A percentile compares a stretch with the other conserved stretches of the same genome.
These are phyloP conservation scores for Corinectria fuckeliana DNA, from an alignment of 2,329 filamentous ascomycete genomes.

Conservation along the genomic window DNA sequence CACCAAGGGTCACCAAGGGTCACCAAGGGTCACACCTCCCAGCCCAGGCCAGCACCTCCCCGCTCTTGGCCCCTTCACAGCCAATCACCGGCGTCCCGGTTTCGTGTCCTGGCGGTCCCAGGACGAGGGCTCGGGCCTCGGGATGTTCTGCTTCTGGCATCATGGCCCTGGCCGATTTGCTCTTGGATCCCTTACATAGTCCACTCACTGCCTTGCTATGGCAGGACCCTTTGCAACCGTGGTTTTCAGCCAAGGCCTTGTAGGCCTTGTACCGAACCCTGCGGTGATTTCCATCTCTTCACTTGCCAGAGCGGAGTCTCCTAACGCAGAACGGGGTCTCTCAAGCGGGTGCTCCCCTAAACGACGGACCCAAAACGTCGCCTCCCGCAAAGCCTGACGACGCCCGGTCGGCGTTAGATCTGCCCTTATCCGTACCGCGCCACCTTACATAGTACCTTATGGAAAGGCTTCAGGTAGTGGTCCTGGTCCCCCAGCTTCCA, in stretches of 20 bases:
- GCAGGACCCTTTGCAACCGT: slow-evolving; percentile 27
- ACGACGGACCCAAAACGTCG: not conserved
- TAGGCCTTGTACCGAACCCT: not conserved
- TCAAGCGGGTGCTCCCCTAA: not conserved
- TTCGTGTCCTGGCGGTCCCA: slow-evolving; percentile 37
- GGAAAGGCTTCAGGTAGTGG: slow-evolving; percentile 9
- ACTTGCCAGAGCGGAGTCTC: slow-evolving; percentile 22
- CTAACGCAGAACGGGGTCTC: slow-evolving; percentile 3
- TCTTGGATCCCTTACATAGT: slow-evolving; percentile 20
- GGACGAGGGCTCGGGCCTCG: slow-evolving; percentile 40
- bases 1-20: not conserved
- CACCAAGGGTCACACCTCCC: slow-evolving; percentile 1
- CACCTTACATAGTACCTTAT: not conserved
- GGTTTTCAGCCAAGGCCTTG: slow-evolving; percentile 20
- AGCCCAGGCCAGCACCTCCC: slow-evolving; percentile 14
- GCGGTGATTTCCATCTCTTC: slow-evolving; percentile 13
- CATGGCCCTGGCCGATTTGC: slow-evolving; percentile 28
- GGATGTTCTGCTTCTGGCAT: slow-evolving; percentile 40
- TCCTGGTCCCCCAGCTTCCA: slow-evolving; percentile 17
- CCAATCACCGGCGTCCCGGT: slow-evolving; percentile 41
- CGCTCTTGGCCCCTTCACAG: slow-evolving; percentile 4
- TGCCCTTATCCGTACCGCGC: not conserved
- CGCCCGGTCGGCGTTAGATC: not conserved
- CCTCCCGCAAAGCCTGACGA: slow-evolving; percentile 8
- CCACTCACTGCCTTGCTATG: too few species aligned